These are phyloP conservation scores for Pseudocercospora eumusae DNA, from an alignment of 2,329 filamentous ascomycete species.

Conservation along the genomic window DNA sequence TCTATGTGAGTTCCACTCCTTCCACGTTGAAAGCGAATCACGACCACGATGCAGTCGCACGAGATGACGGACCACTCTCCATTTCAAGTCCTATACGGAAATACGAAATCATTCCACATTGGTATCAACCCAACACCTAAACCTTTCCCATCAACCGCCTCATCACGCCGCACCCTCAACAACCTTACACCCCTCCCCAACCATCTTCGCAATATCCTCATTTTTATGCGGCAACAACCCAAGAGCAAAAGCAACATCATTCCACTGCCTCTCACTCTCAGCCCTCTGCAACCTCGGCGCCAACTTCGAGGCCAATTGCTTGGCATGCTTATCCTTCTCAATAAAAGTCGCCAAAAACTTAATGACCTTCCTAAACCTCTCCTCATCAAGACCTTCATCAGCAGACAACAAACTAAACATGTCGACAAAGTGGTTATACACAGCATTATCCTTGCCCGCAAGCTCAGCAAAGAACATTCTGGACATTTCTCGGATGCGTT, in stretches of 20 bases:
- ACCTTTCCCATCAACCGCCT: not conserved
- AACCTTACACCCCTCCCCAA: conserved; percentile 70
- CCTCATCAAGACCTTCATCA: conserved; percentile 77
- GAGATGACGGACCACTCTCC: not conserved
- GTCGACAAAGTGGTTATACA: conserved; percentile 99
- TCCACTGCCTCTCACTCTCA: conserved; percentile 94
- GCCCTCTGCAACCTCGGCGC: conserved; percentile 82
- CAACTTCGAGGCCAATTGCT: conserved; percentile 88
- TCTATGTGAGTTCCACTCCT: not conserved
- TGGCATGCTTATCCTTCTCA: conserved; percentile 98
- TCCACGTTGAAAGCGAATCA: not conserved
- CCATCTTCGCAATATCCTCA: conserved; percentile 77
- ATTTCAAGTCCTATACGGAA: not conserved
- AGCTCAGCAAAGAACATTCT: conserved; percentile 99
- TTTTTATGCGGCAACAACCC: conserved; percentile 90
- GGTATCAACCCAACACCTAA: conserved; percentile 4
- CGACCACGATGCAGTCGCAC: not conserved
- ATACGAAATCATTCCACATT: not conserved
- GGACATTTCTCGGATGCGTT: conserved; percentile 87
- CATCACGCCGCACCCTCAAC: conserved; percentile 40
- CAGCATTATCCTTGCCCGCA: conserved; percentile 95
- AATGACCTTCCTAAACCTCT: conserved; percentile 81
- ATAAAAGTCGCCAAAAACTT: conserved; percentile 95
- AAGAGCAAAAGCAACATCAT: conserved; percentile 90
- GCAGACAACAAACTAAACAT: conserved; percentile 94